These are phyloP conservation scores for Stellera chamaejasme DNA, from an alignment of 345 rosid genomes.

Conservation along the genomic window DNA sequence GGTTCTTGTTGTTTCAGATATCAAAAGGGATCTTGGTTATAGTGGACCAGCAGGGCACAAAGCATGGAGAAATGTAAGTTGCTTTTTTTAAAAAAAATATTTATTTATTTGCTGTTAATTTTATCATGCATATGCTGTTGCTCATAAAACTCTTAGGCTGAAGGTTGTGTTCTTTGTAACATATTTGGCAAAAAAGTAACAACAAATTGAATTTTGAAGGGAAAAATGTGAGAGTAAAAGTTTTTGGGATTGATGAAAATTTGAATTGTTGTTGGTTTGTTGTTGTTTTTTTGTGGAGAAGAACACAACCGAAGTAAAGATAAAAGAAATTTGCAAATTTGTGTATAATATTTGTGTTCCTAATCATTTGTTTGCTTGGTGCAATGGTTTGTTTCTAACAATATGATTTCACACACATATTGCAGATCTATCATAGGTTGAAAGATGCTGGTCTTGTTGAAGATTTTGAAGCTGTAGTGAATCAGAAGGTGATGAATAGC, in stretches of 20 bases:
- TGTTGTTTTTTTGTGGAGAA: too few relatives aligned
- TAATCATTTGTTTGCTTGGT: background rate
- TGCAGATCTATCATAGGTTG: slow-evolving; percentile 66
- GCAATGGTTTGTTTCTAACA: slow-evolving; percentile 6
- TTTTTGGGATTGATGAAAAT: too few relatives aligned
- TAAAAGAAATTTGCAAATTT: background rate
- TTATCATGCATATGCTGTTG: background rate
- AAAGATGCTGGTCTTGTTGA: slow-evolving; percentile 64
- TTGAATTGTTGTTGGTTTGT: too few relatives aligned
- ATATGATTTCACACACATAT: slow-evolving; percentile 16
- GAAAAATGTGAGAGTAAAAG: too few relatives aligned
- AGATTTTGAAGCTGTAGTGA: slow-evolving; percentile 71
- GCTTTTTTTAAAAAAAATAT: background rate
- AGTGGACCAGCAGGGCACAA: slow-evolving; percentile 51
- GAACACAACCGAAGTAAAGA: too few relatives aligned
- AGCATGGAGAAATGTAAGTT: slow-evolving; percentile 80
- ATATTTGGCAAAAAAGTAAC: too few relatives aligned
- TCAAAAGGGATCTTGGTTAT: slow-evolving; percentile 79
- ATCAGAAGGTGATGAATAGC: slow-evolving; percentile 47
- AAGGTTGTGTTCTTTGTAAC: too few relatives aligned
- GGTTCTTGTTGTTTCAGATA: slow-evolving; percentile 88
- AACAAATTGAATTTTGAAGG: too few relatives aligned
- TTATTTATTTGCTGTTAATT: slow-evolving; percentile 5
- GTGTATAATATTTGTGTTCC: background rate
- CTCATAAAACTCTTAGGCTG: too few relatives aligned